phyloP scores from a whole-genome alignment of 768 basidiomycete genomes.

The Phanerochaete sordida region DNA sequence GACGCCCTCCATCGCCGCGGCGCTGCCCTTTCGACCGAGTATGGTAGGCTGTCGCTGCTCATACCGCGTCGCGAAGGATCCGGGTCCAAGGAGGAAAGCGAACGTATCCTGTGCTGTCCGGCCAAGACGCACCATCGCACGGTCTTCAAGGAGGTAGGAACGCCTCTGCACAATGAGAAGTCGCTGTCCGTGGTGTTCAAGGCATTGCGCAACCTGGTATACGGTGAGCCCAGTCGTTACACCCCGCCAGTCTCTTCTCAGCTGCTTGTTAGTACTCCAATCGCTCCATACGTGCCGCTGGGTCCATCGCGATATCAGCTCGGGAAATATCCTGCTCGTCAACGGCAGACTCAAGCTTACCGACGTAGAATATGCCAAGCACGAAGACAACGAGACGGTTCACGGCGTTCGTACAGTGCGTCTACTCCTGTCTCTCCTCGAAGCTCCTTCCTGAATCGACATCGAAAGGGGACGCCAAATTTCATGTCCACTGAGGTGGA shows the following conservation, averaged over 20 bases:
- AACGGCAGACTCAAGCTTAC: not conserved
- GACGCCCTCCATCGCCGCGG: no score
- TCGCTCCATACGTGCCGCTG: constrained; percentile 9
- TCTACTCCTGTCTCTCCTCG: not conserved
- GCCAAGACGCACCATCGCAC: constrained; percentile 11
- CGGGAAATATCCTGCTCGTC: constrained; percentile 13
- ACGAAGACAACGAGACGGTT: not conserved
- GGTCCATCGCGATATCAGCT: constrained; percentile 18
- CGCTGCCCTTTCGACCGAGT: no score
- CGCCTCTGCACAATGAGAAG: not conserved
- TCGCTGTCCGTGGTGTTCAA: not conserved
- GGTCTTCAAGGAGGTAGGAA: constrained; percentile 16
- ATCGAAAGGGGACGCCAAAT: no score
- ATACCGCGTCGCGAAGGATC: not conserved
- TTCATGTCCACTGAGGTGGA: no score
- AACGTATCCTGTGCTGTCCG: not conserved
- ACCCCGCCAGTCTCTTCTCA: no score
- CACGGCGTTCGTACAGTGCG: not conserved
- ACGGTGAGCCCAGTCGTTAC: no score
- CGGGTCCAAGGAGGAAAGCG: no score
- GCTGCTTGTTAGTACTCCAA: constrained; percentile 10
- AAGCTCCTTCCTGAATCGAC: no score
- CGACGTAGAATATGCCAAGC: constrained; percentile 16
- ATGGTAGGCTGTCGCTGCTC: not conserved
- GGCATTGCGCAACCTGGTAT: not conserved